Conservation (phyloP, 768 basidiomycete species). For the Collybia nuda region DNA sequence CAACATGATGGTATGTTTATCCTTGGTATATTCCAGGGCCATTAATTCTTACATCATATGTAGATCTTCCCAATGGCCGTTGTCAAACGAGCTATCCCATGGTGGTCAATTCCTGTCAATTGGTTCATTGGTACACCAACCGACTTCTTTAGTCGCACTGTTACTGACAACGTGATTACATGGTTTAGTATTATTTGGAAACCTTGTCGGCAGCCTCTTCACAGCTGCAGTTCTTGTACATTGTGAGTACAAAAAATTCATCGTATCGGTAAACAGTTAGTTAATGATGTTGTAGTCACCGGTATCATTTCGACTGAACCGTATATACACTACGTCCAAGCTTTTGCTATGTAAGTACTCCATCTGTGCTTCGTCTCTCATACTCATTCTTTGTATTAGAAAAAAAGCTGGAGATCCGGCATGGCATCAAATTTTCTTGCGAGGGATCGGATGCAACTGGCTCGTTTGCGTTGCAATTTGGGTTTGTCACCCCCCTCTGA, state of each 20-base stretch:
- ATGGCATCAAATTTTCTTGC: slow-evolving; percentile 73
- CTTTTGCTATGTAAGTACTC: slow-evolving; percentile 55
- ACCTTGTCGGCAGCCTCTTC: slow-evolving; percentile 70
- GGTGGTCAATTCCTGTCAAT: slow-evolving; percentile 69
- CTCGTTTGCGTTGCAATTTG: slow-evolving; percentile 72
- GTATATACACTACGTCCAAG: slow-evolving; percentile 50
- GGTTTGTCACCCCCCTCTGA: slow-evolving; percentile 39
- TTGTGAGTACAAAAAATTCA: slow-evolving; percentile 40
- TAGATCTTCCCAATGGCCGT: slow-evolving; percentile 73
- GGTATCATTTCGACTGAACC: slow-evolving; percentile 61
- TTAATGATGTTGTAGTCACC: slow-evolving; percentile 37
- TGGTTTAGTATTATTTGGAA: slow-evolving; percentile 61
- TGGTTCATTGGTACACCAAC: slow-evolving; percentile 58
- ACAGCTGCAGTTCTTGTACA: slow-evolving; percentile 68
- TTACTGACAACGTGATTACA: background rate
- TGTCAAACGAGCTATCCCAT: slow-evolving; percentile 58
- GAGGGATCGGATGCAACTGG: slow-evolving; percentile 80
- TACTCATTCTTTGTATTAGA: slow-evolving; percentile 29
- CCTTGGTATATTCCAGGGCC: background rate
- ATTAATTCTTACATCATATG: background rate
- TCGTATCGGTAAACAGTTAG: background rate
- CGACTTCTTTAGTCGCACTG: slow-evolving; percentile 1
- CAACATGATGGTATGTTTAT: slow-evolving; percentile 62
- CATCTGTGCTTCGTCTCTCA: background rate
- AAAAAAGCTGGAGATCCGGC: slow-evolving; percentile 61